Evolutionary conservation across 805 yeast species (phyloP).

Genomic region (Starmera amethionina): DNA sequence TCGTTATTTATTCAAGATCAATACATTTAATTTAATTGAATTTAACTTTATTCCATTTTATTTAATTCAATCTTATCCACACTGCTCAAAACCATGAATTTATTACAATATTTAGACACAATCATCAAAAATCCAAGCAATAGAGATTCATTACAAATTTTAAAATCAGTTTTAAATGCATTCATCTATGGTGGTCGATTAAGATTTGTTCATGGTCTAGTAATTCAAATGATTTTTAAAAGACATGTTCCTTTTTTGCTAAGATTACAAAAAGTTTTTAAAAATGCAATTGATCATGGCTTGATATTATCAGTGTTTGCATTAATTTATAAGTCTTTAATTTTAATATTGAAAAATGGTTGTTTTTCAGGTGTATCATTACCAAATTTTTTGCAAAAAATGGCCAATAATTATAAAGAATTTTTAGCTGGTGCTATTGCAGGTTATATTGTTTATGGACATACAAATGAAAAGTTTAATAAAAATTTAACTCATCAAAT

Average conservation of each 20-base stretch:
- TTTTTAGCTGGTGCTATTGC: slow-evolving; percentile 28
- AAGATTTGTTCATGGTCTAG: slow-evolving; percentile 55
- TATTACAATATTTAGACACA: slow-evolving; percentile 8
- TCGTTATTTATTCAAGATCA: too few relatives aligned
- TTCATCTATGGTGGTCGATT: slow-evolving; percentile 52
- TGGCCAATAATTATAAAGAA: slow-evolving; percentile 3
- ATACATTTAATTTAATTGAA: too few relatives aligned
- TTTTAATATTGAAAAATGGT: slow-evolving; percentile 18
- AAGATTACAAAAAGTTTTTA: slow-evolving; percentile 35
- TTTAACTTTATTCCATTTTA: too few relatives aligned
- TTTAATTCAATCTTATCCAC: too few relatives aligned
- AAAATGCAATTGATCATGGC: slow-evolving; percentile 48
- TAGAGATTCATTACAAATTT: slow-evolving; percentile 24
- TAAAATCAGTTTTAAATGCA: slow-evolving; percentile 33
- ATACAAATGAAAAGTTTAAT: slow-evolving; percentile 22
- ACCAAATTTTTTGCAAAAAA: too few relatives aligned
- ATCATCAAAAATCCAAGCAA: slow-evolving; percentile 23
- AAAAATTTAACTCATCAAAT: slow-evolving; percentile 58
- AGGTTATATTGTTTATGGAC: slow-evolving; percentile 32
- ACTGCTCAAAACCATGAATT: slow-evolving; percentile 4
- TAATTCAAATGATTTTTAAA: slow-evolving; percentile 43
- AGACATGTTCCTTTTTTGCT: slow-evolving; percentile 22
- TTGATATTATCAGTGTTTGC: slow-evolving; percentile 47
- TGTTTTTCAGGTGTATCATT: slow-evolving; percentile 13
- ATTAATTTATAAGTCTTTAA: slow-evolving; percentile 34